Evolutionary conservation across 805 yeast species (phyloP).

Genomic region (Starmerella bacillaris): DNA sequence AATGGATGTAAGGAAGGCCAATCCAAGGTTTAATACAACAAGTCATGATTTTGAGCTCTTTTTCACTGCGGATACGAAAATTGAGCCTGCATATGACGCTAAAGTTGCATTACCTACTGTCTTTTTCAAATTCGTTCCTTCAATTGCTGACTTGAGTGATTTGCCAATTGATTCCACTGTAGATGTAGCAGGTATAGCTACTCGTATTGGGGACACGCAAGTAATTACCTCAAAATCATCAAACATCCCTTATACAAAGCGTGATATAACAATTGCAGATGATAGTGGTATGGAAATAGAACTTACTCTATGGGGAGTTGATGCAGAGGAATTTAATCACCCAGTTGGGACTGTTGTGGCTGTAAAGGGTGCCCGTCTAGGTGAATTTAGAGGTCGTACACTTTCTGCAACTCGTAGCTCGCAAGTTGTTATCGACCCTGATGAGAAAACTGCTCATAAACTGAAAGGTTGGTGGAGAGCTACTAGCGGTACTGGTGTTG

Average conservation of each 20-base stretch:
- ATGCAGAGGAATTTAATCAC: constrained; percentile 66
- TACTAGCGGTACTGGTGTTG: constrained; percentile 33
- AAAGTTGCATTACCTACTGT: constrained; percentile 47
- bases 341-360: constrained; percentile 50
- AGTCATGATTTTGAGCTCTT: constrained; percentile 76
- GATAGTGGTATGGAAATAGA: constrained; percentile 56
- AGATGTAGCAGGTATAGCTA: constrained; percentile 77
- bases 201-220: constrained; percentile 53
- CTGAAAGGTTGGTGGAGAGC: constrained; percentile 92
- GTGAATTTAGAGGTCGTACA: constrained; percentile 75
- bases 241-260: constrained; percentile 80
- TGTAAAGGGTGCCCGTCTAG: constrained; percentile 72
- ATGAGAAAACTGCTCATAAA: constrained; percentile 67
- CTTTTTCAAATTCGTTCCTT: constrained; percentile 54
- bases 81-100: constrained; percentile 43
- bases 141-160: constrained; percentile 37
- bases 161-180: constrained; percentile 36
- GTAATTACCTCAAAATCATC: constrained; percentile 73
- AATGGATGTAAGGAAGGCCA: constrained; percentile 65
- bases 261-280: constrained; percentile 77
- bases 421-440: constrained; percentile 63
- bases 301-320: constrained; percentile 79
- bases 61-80: constrained; percentile 59
- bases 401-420: constrained; percentile 68
- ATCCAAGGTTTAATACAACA: constrained; percentile 68